Percentiles rank a stretch among this genome's conserved stretches.
phyloP scores from a whole-genome alignment of 2,329 filamentous ascomycete genomes.

The Hymenoscyphus albidus region DNA sequence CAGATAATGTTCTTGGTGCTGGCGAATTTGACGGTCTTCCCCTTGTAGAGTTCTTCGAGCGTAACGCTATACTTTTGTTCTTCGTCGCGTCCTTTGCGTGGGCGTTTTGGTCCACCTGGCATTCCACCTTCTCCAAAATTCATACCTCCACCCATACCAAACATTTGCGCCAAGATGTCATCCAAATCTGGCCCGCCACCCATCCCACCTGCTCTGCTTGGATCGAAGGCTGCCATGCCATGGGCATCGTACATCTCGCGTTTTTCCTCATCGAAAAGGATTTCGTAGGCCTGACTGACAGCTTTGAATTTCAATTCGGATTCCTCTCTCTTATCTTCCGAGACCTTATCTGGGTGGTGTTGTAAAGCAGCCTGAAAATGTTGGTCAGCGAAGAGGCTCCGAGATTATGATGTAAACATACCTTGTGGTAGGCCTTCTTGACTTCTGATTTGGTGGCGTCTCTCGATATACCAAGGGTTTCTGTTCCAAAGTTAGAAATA shows the following conservation, averaged over 20 bases:
- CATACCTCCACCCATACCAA: slow-evolving; percentile 66
- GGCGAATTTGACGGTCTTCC: slow-evolving; percentile 95
- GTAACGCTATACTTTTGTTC: slow-evolving; percentile 88
- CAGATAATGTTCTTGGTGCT: slow-evolving; percentile 94
- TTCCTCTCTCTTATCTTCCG: slow-evolving; percentile 76
- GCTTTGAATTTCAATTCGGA: slow-evolving; percentile 92
- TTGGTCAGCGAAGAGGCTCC: slow-evolving; percentile 22
- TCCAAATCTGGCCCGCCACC: slow-evolving; percentile 76
- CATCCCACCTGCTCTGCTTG: slow-evolving; percentile 58
- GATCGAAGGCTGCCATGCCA: slow-evolving; percentile 94
- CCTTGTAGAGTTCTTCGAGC: slow-evolving; percentile 95
- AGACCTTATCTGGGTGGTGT: slow-evolving; percentile 93
- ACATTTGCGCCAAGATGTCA: slow-evolving; percentile 92
- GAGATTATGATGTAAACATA: slow-evolving; percentile 35
- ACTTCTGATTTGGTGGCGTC: slow-evolving; percentile 74
- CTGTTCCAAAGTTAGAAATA: slow-evolving; percentile 46
- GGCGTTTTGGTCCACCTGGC: slow-evolving; percentile 50
- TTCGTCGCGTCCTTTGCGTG: slow-evolving; percentile 74
- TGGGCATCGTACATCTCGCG: slow-evolving; percentile 87
- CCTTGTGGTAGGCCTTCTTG: slow-evolving; percentile 96
- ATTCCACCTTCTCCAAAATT: slow-evolving; percentile 38
- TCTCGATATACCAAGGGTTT: slow-evolving; percentile 72
- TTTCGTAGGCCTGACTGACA: slow-evolving; percentile 93
- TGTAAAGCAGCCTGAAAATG: slow-evolving; percentile 68
- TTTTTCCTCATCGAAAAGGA: slow-evolving; percentile 93